These are phyloP conservation scores for Starmerella powellii DNA, from an alignment of 805 yeast genomes.

Conservation along the genomic window DNA sequence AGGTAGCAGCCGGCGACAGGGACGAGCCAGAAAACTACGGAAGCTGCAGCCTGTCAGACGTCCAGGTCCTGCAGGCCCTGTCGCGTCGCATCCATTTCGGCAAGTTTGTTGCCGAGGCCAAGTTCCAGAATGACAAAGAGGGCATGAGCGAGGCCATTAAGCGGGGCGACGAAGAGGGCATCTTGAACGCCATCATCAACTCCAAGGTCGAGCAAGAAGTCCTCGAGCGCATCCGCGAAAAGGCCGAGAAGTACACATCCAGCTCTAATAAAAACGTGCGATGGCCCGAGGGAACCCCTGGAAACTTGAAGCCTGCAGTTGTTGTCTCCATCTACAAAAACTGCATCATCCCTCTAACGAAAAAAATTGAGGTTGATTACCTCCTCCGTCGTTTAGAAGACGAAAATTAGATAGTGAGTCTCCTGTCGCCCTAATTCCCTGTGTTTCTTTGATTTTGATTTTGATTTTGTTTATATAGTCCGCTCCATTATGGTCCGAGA, in stretches of 20 bases:
- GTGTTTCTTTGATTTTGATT: too few species aligned
- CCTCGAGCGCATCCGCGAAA: constrained; percentile 59
- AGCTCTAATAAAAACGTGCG: constrained; percentile 59
- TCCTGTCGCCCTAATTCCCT: too few species aligned
- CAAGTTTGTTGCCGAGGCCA: constrained; percentile 93
- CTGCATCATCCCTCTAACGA: constrained; percentile 84
- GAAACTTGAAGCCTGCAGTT: constrained; percentile 69
- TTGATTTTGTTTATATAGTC: too few species aligned
- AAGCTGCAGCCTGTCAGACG: constrained; percentile 71
- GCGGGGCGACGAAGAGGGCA: constrained; percentile 58
- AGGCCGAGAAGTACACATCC: constrained; percentile 77
- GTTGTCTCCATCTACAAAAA: constrained; percentile 76
- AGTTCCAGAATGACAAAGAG: too few species aligned
- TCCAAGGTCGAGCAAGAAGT: constrained; percentile 76
- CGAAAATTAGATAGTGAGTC: background rate
- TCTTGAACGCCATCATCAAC: constrained; percentile 74
- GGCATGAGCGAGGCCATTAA: too few species aligned
- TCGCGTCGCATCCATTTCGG: constrained; percentile 94
- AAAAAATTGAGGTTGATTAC: constrained; percentile 89
- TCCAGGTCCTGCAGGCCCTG: constrained; percentile 74
- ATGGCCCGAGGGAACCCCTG: constrained; percentile 49
- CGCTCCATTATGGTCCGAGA: constrained; percentile 19
- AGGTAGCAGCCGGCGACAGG: constrained; percentile 50
- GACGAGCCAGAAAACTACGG: constrained; percentile 83
- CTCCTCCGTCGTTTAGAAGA: constrained; percentile 63